Evolutionary conservation across 2,329 filamentous ascomycete species (phyloP), one percentile per base, ranked within the genome.

Genomic region (Leptographium procerum): DNA sequence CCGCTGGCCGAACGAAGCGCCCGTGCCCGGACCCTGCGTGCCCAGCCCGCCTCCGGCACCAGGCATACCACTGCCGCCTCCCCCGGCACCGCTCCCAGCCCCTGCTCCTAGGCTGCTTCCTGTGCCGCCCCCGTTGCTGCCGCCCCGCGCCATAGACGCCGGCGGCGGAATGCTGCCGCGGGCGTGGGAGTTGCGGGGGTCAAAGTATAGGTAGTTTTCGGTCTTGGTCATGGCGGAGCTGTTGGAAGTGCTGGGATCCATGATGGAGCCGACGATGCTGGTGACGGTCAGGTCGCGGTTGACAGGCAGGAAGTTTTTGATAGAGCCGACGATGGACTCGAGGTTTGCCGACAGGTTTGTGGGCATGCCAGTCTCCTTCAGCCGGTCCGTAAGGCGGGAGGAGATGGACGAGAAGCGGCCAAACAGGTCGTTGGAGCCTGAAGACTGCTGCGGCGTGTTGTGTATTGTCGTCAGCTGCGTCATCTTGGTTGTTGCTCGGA

Each of bases 291-390:
- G 81, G 69, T 99, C 95, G 66, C 91, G 90, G 74, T 99, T 95
- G 16, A 85, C 89, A 0, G 95, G 94, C n/a, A 99, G 76, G 73
- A 99, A 95, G 73, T 96, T 97, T 75, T 97, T 99, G 68, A 99
- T 92, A 50, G 92, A 92, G 7, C 90, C 92, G 62, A 97, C 91
- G 50, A 99, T 82, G 33, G 88, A 92, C 71, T 97, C 94, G 67
- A 99, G 89, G 70, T 97, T 97, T 57, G 85, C 84, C 1, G 81
- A 81, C 11, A 85, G 73, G 33, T 78, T 79, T 8, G 80, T 80
- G 1, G 92, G 84, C 22, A 95, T 89, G 34, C 83, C 83, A 5
- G 90, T 91, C 64, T 96, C 92, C 69, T 96, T 95, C 69, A 99
- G 87, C 28, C 91, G 88, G 71, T 96, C 91, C 9, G 94, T 96